A percentile compares a stretch with the other conserved stretches of the same genome.
Evolutionary conservation across 257 asterid species (phyloP).

Genomic region (Ophiorrhiza pumila): DNA sequence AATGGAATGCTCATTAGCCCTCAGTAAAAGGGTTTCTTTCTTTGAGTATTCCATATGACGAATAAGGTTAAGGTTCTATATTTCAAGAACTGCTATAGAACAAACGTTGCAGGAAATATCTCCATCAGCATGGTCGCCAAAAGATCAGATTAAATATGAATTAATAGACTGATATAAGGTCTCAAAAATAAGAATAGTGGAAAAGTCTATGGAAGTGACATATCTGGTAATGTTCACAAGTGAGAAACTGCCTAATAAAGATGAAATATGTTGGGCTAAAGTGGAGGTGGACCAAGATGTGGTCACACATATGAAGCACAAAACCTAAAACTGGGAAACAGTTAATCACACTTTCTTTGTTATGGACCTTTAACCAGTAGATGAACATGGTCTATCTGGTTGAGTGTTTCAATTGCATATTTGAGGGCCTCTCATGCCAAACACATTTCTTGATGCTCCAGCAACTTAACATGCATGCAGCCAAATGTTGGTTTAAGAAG

Average conservation of each 20-base stretch:
- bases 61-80: not conserved
- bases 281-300: slow-evolving; percentile 7
- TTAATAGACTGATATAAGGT: not conserved
- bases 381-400: not conserved
- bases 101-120: not conserved
- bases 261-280: not conserved
- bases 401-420: not conserved
- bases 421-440: not conserved
- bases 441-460: not conserved
- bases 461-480: not conserved
- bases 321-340: slow-evolving; percentile 1
- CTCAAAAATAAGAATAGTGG: slow-evolving; percentile 1
- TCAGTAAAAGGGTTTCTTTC: not conserved
- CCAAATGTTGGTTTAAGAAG: not conserved
- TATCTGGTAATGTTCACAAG: not conserved
- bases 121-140: not conserved
- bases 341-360: not conserved
- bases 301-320: not conserved
- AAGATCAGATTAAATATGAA: not conserved
- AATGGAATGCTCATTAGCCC: not conserved
- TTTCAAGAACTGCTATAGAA: not conserved
- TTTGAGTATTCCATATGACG: not conserved
- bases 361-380: not conserved
- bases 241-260: slow-evolving; percentile 1
- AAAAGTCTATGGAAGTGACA: slow-evolving; percentile 5